phyloP scores from a whole-genome alignment of 805 yeast genomes.

The Sugiyamaella smithiae region DNA sequence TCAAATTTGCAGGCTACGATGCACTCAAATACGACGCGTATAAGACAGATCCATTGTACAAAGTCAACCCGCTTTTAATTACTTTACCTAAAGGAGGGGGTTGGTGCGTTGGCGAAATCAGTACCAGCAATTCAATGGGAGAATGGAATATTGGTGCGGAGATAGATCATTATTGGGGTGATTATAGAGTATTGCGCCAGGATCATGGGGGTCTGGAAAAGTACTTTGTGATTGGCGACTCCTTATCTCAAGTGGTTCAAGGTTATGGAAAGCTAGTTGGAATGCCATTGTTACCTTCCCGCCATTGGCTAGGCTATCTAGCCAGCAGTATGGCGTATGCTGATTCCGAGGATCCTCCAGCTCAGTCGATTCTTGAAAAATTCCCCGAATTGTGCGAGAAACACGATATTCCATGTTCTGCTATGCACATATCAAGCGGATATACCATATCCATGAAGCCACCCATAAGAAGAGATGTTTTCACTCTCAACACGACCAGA shows the following conservation, averaged over 20 bases:
- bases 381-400: conserved; percentile 4
- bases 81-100: conserved; percentile 11
- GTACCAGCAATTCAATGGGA: conserved; percentile 7
- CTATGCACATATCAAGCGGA: conserved; percentile 13
- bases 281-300: conserved; percentile 7
- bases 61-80: conserved; percentile 6
- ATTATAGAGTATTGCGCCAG: conserved; percentile 8
- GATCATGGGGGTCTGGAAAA: conserved; percentile 13
- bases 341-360: conserved; percentile 2
- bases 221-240: conserved; percentile 70
- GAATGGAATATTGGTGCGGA: conserved; percentile 9
- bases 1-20: conserved; percentile 5
- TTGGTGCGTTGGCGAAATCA: conserved; percentile 7
- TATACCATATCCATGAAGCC: conserved; percentile 5
- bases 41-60: conserved; percentile 9
- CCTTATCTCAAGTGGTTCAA: conserved; percentile 87
- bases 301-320: conserved; percentile 13
- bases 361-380: conserved; percentile 2
- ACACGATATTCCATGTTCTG: conserved; percentile 13
- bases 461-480: conserved; percentile 8
- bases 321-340: conserved; percentile 12
- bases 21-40: conserved; percentile 9
- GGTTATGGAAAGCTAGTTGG: conserved; percentile 65
- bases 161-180: conserved; percentile 8
- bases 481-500: conserved; percentile 7